These are phyloP conservation scores for Cladosporium colombiae DNA, from an alignment of 2,329 filamentous ascomycete genomes.

Conservation along the genomic window DNA sequence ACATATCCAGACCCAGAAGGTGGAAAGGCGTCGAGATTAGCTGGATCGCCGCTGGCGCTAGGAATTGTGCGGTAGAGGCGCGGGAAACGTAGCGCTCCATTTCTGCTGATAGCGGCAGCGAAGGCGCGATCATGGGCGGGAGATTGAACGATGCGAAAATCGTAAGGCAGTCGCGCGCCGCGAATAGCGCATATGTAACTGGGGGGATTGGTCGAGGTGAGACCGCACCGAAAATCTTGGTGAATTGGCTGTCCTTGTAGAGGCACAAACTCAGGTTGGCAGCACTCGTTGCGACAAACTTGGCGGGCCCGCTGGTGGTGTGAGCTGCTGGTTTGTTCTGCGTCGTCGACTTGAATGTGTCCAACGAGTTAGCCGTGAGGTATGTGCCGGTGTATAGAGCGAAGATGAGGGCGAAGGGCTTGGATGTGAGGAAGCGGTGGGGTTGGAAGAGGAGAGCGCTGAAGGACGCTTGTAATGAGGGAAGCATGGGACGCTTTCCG, in stretches of 20 bases:
- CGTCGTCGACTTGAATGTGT: constrained; percentile 72
- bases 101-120: constrained; percentile 48
- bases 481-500: constrained; percentile 60
- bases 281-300: constrained; percentile 78
- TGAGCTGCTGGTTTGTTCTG: constrained; percentile 56
- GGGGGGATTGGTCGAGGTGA: constrained; percentile 60
- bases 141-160: constrained; percentile 93
- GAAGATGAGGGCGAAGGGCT: constrained; percentile 67
- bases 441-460: constrained; percentile 60
- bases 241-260: constrained; percentile 82
- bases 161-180: constrained; percentile 79
- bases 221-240: constrained; percentile 73
- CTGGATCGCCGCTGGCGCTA: constrained; percentile 77
- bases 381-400: constrained; percentile 85
- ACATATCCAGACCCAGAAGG: constrained; percentile 80
- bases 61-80: constrained; percentile 68
- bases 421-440: constrained; percentile 61
- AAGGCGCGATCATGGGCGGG: constrained; percentile 73
- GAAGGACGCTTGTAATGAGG: constrained; percentile 62
- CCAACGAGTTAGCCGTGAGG: constrained; percentile 81
- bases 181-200: constrained; percentile 76
- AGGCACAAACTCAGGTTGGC: constrained; percentile 84
- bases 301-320: constrained; percentile 73
- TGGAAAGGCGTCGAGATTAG: constrained; percentile 80
- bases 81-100: constrained; percentile 54